A percentile compares a stretch with the other conserved stretches of the same genome.
These are phyloP conservation scores for Globisporangium lucens DNA, from an alignment of 352 stramenopile genomes.

Conservation along the genomic window DNA sequence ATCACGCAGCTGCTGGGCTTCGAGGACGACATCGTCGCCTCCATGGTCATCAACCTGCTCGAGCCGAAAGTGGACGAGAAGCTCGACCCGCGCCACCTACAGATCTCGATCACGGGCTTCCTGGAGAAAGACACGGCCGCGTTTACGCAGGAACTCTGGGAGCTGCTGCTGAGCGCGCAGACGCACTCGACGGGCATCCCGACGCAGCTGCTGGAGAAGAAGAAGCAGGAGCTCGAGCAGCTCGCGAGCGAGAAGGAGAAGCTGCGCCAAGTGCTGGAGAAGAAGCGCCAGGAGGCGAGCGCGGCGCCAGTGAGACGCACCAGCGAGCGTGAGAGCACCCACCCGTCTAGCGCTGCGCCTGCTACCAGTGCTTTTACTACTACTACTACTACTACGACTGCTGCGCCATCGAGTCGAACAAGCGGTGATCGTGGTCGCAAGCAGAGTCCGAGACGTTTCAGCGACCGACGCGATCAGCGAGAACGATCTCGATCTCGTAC, in stretches of 20 bases:
- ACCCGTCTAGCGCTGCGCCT: background rate
- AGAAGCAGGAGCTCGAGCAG: constrained; percentile 87
- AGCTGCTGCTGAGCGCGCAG: constrained; percentile 87
- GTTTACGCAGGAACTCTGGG: constrained; percentile 91
- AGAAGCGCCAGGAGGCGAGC: constrained; percentile 36
- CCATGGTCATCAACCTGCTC: constrained; percentile 82
- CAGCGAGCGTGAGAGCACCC: background rate
- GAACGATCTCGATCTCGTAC: constrained; percentile 9
- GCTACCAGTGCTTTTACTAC: background rate
- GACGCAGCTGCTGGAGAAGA: constrained; percentile 82
- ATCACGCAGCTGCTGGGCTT: constrained; percentile 88
- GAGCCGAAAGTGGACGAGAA: constrained; percentile 69
- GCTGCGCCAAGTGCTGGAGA: constrained; percentile 55
- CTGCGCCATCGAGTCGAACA: background rate
- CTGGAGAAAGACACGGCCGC: constrained; percentile 81
- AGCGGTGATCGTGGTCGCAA: constrained; percentile 4
- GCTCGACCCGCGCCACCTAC: constrained; percentile 83
- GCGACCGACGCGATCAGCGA: constrained; percentile 5
- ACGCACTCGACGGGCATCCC: constrained; percentile 87
- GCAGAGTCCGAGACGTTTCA: constrained; percentile 7
- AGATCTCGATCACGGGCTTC: constrained; percentile 89
- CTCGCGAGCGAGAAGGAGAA: constrained; percentile 51
- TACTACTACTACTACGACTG: background rate
- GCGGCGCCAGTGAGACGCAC: constrained; percentile 5
- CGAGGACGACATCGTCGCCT: constrained; percentile 91